Conservation (phyloP, 345 rosid species). For the Aethionema arabicum region DNA sequence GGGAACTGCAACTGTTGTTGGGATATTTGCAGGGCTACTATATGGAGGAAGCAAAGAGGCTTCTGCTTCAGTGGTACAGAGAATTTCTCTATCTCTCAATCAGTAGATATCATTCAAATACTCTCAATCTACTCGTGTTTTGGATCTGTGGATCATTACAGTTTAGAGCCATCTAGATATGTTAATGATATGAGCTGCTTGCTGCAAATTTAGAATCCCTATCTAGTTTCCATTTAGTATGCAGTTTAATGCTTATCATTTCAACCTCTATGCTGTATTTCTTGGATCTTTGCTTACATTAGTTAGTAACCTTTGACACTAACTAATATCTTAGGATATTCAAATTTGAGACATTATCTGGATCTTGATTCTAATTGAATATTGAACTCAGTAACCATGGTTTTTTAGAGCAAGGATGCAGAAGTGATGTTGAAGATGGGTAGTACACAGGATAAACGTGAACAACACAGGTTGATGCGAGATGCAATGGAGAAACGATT, state of each 20-base stretch:
- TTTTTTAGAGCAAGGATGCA: slow-evolving; percentile 85
- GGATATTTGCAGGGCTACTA: slow-evolving; percentile 84
- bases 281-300: not conserved
- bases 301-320: not conserved
- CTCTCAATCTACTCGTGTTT: not conserved
- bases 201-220: too few relatives aligned
- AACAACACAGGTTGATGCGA: slow-evolving; percentile 80
- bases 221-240: too few relatives aligned
- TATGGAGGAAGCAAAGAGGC: slow-evolving; percentile 98
- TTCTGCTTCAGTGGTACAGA: slow-evolving; percentile 70
- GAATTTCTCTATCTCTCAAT: slow-evolving; percentile 5
- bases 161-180: too few relatives aligned
- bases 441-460: slow-evolving; percentile 87
- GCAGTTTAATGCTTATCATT: too few relatives aligned
- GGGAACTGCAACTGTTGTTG: slow-evolving; percentile 86
- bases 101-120: not conserved
- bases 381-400: not conserved
- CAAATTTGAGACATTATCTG: slow-evolving; percentile 6
- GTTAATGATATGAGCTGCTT: too few relatives aligned
- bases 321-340: not conserved
- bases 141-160: too few relatives aligned
- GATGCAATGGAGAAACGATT: slow-evolving; percentile 98
- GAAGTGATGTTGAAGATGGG: slow-evolving; percentile 96
- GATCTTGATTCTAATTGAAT: not conserved
- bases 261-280: too few relatives aligned